Conservation (phyloP, 2,329 filamentous ascomycete genomes). For the Clonostachys solani region DNA sequence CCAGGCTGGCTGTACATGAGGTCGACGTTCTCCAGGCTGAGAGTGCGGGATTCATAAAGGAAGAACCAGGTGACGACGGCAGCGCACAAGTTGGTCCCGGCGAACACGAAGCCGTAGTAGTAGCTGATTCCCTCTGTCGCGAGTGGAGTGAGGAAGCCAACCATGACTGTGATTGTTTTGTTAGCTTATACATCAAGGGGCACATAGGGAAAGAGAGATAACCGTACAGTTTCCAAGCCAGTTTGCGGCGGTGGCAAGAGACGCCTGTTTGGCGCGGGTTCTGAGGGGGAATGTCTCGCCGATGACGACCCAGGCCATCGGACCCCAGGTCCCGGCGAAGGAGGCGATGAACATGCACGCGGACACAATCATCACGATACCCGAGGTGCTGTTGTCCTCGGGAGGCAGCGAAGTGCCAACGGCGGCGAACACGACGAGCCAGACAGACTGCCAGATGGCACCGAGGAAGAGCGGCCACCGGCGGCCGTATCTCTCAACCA, state of each 20-base stretch:
- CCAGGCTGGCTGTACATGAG: constrained; percentile 59
- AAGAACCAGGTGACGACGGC: constrained; percentile 64
- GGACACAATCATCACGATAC: constrained; percentile 67
- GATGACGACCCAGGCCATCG: constrained; percentile 64
- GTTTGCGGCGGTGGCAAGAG: constrained; percentile 49
- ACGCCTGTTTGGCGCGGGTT: constrained; percentile 49
- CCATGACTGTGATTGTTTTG: constrained; percentile 39
- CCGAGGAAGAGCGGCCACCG: constrained; percentile 63
- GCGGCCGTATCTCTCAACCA: constrained; percentile 64
- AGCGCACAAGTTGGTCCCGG: constrained; percentile 54
- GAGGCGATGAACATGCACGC: constrained; percentile 72
- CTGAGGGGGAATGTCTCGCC: constrained; percentile 61
- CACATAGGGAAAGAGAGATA: background rate
- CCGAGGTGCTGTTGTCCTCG: constrained; percentile 38
- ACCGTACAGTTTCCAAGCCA: constrained; percentile 54
- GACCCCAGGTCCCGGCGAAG: constrained; percentile 68
- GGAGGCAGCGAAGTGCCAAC: constrained; percentile 45
- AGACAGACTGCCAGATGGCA: constrained; percentile 62
- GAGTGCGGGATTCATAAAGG: constrained; percentile 60
- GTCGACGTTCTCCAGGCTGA: constrained; percentile 69
- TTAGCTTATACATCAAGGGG: background rate
- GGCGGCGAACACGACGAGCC: constrained; percentile 60
- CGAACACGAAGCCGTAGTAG: constrained; percentile 63
- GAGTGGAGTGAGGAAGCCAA: constrained; percentile 65
- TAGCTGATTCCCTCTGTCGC: constrained; percentile 59